Percentiles rank a stretch among this genome's conserved stretches.
These are phyloP conservation scores for Apiotrichum laibachii DNA, from an alignment of 1,284 basidiomycete species.

Conservation along the genomic window DNA sequence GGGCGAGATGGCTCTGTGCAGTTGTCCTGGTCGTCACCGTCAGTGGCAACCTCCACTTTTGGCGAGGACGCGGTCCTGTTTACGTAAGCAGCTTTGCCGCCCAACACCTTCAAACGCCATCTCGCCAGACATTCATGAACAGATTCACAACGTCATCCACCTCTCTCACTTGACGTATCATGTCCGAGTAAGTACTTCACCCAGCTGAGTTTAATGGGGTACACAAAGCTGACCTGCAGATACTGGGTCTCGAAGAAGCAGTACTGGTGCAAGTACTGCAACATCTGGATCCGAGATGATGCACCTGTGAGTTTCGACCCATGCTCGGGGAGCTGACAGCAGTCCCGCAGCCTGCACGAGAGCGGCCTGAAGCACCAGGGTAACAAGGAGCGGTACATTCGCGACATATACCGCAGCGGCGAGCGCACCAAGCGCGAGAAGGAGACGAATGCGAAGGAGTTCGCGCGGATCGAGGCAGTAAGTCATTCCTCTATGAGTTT, in stretches of 20 bases:
- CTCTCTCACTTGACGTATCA: constrained; percentile 1
- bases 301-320: constrained; percentile 58
- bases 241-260: constrained; percentile 56
- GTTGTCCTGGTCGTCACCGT: background rate
- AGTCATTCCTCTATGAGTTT: constrained; percentile 27
- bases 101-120: too few relatives aligned
- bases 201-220: background rate
- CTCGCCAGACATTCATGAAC: background rate
- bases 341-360: constrained; percentile 87
- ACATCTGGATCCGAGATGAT: constrained; percentile 75
- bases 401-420: constrained; percentile 88
- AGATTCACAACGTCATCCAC: background rate
- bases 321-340: constrained; percentile 9
- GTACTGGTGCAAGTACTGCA: constrained; percentile 55
- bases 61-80: background rate
- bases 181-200: constrained; percentile 31
- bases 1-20: background rate
- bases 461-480: constrained; percentile 79
- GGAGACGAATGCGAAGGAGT: constrained; percentile 80
- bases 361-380: constrained; percentile 90
- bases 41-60: background rate
- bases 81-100: background rate
- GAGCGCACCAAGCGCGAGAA: constrained; percentile 81
- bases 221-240: constrained; percentile 22
- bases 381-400: constrained; percentile 86